Conservation (phyloP, 2,329 filamentous ascomycete species). For the Beauveria medogensis region DNA sequence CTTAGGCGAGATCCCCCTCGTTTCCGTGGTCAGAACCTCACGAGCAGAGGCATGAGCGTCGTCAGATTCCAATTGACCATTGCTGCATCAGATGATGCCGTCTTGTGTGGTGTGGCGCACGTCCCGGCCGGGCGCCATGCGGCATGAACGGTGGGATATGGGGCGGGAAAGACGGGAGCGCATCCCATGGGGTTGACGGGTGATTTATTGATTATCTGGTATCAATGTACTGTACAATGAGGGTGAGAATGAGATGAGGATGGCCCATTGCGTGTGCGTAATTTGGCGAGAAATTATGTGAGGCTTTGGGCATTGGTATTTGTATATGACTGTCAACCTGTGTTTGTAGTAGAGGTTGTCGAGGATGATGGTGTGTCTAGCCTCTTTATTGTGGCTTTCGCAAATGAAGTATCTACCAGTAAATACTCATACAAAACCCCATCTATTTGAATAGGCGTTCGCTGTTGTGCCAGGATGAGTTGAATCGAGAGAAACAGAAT, state of each 20-base stretch:
- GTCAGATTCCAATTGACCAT: background rate
- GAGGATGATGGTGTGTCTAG: background rate
- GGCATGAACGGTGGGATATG: constrained; percentile 9
- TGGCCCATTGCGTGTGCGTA: background rate
- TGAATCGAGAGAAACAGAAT: background rate
- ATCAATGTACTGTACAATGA: background rate
- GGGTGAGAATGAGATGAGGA: background rate
- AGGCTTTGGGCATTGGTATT: background rate
- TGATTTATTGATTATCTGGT: background rate
- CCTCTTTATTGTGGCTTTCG: background rate
- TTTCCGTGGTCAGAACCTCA: background rate
- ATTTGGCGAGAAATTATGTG: background rate
- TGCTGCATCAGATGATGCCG: background rate
- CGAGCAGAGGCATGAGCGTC: background rate
- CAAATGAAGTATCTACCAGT: too few species aligned
- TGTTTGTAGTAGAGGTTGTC: background rate
- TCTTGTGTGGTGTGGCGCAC: constrained; percentile 1
- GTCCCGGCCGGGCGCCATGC: background rate
- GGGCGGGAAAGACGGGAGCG: constrained; percentile 5
- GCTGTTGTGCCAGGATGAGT: background rate
- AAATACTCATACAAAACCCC: too few species aligned
- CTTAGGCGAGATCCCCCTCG: background rate
- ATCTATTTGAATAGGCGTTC: background rate
- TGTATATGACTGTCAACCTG: too few species aligned
- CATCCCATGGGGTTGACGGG: background rate